These are phyloP conservation scores for Ananas comosus DNA, from an alignment of 176 grass and related monocot species.

Conservation along the genomic window DNA sequence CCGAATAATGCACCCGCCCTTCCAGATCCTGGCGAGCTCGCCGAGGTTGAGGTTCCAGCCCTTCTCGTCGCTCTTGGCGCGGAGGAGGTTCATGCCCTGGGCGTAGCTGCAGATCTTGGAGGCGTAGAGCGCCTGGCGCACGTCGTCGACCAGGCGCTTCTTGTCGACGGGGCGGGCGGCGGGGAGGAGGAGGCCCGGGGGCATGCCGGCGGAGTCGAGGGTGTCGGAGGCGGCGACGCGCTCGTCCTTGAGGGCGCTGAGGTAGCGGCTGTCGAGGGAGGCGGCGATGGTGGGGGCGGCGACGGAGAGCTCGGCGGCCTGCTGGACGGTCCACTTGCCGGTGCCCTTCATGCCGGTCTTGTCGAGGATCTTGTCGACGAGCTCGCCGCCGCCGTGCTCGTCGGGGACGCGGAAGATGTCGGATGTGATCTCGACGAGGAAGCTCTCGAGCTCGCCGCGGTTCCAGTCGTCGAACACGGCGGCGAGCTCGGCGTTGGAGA, in stretches of 20 bases:
- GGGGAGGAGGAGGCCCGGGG: constrained; percentile 31
- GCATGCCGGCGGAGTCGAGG: constrained; percentile 66
- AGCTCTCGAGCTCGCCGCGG: constrained; percentile 72
- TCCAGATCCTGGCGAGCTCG: constrained; percentile 89
- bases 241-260: constrained; percentile 89
- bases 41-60: constrained; percentile 81
- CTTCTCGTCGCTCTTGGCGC: constrained; percentile 66
- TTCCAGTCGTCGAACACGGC: constrained; percentile 75
- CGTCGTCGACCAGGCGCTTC: constrained; percentile 57
- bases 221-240: constrained; percentile 48
- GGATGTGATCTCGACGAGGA: constrained; percentile 68
- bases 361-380: constrained; percentile 84
- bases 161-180: constrained; percentile 40
- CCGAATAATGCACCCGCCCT: constrained; percentile 86
- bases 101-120: constrained; percentile 98
- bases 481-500: constrained; percentile 50
- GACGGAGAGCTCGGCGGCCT: constrained; percentile 65
- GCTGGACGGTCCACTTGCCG: constrained; percentile 91
- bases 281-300: constrained; percentile 64
- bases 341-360: constrained; percentile 96
- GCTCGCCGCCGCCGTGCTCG: constrained; percentile 19
- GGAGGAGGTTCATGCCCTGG: constrained; percentile 87
- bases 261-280: constrained; percentile 46
- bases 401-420: constrained; percentile 65
- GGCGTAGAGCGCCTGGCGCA: constrained; percentile 64